These are phyloP conservation scores for Quercus cerris DNA, from an alignment of 306 rosid genomes.

Conservation along the genomic window DNA sequence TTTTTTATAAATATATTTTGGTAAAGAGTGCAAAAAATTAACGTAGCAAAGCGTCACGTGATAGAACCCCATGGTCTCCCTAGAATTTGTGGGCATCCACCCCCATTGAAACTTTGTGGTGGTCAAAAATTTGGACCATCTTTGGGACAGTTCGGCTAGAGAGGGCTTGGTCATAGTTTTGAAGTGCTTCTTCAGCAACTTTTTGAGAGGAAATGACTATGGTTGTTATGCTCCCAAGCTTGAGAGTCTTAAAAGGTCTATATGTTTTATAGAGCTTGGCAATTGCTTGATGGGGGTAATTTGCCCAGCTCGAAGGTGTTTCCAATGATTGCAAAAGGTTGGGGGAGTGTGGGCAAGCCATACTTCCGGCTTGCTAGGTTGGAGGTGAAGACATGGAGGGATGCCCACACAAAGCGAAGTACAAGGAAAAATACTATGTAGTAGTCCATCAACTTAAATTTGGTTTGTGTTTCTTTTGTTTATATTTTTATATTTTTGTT, in stretches of 20 bases:
- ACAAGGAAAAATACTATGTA: no score
- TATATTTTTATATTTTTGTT: background rate
- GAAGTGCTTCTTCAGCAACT: slow-evolving; percentile 20
- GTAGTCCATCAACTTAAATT: no score
- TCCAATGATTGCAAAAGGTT: slow-evolving; percentile 24
- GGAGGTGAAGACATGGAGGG: no score
- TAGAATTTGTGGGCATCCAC: slow-evolving; percentile 24
- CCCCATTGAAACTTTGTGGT: slow-evolving; percentile 2
- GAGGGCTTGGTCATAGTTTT: slow-evolving; percentile 24
- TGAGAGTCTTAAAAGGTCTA: slow-evolving; percentile 29
- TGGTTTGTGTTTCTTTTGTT: no score
- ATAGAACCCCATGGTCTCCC: no score
- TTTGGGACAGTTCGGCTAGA: slow-evolving; percentile 30
- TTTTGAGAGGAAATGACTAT: slow-evolving; percentile 24
- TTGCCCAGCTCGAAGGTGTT: slow-evolving; percentile 32
- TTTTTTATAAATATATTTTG: no score
- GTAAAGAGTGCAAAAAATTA: no score
- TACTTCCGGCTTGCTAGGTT: no score
- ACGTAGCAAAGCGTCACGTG: no score
- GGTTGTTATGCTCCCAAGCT: slow-evolving; percentile 32
- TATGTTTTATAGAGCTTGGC: slow-evolving; percentile 23
- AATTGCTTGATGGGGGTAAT: slow-evolving; percentile 25
- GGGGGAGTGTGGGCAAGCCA: slow-evolving; percentile 18
- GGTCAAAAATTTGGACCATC: slow-evolving; percentile 1
- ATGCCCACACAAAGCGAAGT: no score